Evolutionary conservation across 108 stramenopile species (phyloP).

Genomic region (Discostella stelligeroides): DNA sequence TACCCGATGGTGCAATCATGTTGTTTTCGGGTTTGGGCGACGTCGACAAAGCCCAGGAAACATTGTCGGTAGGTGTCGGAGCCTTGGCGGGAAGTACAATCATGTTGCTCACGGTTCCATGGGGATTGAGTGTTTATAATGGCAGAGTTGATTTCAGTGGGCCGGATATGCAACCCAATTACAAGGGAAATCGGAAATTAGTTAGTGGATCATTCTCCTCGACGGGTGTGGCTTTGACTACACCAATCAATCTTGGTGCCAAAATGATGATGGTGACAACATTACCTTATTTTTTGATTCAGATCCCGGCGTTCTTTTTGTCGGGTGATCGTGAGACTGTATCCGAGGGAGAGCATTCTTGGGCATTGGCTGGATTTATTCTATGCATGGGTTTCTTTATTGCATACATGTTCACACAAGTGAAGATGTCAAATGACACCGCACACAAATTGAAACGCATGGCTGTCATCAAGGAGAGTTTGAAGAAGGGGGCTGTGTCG

Average conservation of each 20-base stretch:
- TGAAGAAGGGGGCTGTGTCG: constrained; percentile 66
- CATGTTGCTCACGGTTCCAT: constrained; percentile 97
- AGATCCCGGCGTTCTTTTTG: constrained; percentile 78
- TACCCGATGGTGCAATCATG: constrained; percentile 98
- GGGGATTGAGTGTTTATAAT: constrained; percentile 76
- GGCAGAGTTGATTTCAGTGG: constrained; percentile 90
- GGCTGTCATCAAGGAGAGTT: constrained; percentile 68
- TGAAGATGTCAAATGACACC: constrained; percentile 60
- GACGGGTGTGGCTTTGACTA: constrained; percentile 72
- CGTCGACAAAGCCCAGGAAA: constrained; percentile 78
- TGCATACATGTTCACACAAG: constrained; percentile 74
- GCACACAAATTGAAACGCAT: constrained; percentile 68
- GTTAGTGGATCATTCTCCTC: constrained; percentile 17
- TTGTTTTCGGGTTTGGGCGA: constrained; percentile 94
- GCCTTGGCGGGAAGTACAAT: constrained; percentile 97
- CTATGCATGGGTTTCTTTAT: constrained; percentile 72
- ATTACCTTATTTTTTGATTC: constrained; percentile 89
- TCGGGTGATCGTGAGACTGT: constrained; percentile 63
- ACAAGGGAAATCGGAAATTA: constrained; percentile 66
- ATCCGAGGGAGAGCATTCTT: constrained; percentile 75
- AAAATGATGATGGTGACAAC: constrained; percentile 84
- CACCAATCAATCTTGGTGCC: constrained; percentile 68
- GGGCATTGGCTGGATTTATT: constrained; percentile 72
- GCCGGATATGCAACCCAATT: constrained; percentile 40
- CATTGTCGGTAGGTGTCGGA: constrained; percentile 93